Conservation (phyloP, 2,329 filamentous ascomycete species). For the Verticillium alfalfae region DNA sequence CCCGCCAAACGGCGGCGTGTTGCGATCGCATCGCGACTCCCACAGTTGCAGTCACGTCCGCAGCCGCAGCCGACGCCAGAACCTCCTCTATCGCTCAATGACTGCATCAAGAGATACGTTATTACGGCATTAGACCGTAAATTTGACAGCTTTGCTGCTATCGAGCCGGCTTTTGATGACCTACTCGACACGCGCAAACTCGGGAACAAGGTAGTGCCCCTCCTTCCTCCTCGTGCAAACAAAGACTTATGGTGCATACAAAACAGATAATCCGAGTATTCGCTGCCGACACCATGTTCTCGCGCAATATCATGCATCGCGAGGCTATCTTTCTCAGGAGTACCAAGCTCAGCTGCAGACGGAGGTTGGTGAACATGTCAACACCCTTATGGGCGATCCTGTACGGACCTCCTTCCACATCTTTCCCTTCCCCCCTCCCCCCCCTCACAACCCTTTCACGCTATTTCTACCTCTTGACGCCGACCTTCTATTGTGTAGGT, state of each 20-base stretch:
- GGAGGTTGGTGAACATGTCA: background rate
- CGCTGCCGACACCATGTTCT: conserved; percentile 10
- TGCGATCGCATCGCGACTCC: conserved; percentile 1
- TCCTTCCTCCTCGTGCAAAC: background rate
- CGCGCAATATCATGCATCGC: background rate
- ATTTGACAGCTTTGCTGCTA: background rate
- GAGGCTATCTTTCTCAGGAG: background rate
- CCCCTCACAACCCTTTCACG: background rate
- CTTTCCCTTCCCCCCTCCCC: background rate
- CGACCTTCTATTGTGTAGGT: background rate
- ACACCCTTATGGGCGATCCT: background rate
- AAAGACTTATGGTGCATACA: background rate
- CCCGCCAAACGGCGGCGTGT: conserved; percentile 22
- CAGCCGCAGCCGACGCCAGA: background rate
- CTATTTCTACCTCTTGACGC: too few species aligned
- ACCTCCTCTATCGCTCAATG: conserved; percentile 9
- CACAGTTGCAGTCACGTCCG: background rate
- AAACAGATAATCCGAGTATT: background rate
- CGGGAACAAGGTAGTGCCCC: background rate
- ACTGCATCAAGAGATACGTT: conserved; percentile 22
- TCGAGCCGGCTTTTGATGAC: background rate
- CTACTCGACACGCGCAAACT: background rate
- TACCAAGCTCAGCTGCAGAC: background rate
- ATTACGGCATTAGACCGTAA: conserved; percentile 15
- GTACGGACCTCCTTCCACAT: background rate